Conservation (phyloP, 1,284 basidiomycete species). For the Cryptococcus maquisensis region DNA sequence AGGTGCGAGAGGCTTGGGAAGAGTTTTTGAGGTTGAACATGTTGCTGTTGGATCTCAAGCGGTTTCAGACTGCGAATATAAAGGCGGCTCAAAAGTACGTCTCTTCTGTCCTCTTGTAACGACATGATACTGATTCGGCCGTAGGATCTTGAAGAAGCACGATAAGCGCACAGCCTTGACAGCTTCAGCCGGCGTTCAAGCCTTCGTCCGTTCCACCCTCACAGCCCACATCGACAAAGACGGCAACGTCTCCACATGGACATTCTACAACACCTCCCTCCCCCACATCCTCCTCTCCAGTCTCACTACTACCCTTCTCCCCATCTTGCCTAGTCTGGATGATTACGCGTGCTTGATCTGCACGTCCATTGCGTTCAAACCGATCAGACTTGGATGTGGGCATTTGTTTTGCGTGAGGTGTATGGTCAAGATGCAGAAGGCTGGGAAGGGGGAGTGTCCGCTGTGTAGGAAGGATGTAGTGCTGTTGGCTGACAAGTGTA, state of each 20-base stretch:
- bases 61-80: slow-evolving; percentile 80
- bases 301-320: slow-evolving; percentile 76
- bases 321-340: slow-evolving; percentile 61
- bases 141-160: slow-evolving; percentile 82
- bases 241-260: slow-evolving; percentile 47
- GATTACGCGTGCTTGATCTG: slow-evolving; percentile 65
- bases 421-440: slow-evolving; percentile 89
- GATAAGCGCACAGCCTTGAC: slow-evolving; percentile 66
- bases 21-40: slow-evolving; percentile 77
- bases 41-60: slow-evolving; percentile 78
- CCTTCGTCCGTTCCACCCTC: slow-evolving; percentile 46
- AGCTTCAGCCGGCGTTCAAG: slow-evolving; percentile 50
- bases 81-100: slow-evolving; percentile 73
- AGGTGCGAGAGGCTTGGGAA: slow-evolving; percentile 65
- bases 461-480: slow-evolving; percentile 78
- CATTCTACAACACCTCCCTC: slow-evolving; percentile 57
- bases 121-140: neutral
- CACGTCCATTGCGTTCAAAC: slow-evolving; percentile 79
- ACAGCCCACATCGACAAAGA: slow-evolving; percentile 30
- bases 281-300: slow-evolving; percentile 79
- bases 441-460: slow-evolving; percentile 74
- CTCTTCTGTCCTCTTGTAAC: neutral
- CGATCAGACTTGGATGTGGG: slow-evolving; percentile 74
- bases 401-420: slow-evolving; percentile 93
- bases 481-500: slow-evolving; percentile 67